Conservation (phyloP, 2,329 filamentous ascomycete genomes). For the Cladophialophora exuberans region DNA sequence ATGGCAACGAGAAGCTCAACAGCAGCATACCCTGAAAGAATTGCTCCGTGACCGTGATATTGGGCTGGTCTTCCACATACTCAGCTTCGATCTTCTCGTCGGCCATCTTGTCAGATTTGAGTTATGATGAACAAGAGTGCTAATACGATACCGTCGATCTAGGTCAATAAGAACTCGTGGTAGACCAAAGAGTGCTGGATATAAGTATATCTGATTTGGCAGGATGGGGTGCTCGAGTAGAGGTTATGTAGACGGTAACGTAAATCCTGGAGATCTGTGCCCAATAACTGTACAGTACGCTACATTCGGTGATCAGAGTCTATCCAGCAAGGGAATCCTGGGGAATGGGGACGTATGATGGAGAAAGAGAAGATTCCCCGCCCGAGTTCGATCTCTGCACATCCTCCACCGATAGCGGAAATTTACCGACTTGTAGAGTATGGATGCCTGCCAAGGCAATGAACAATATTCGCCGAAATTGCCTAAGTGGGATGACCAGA, state of each 20-base stretch:
- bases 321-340: not conserved
- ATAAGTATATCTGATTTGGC: conserved; percentile 1
- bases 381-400: not conserved
- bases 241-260: not conserved
- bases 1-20: not conserved
- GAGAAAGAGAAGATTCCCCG: not conserved
- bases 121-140: not conserved
- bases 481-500: not conserved
- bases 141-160: not conserved
- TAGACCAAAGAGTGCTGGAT: conserved; percentile 6
- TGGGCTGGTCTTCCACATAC: conserved; percentile 14
- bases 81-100: conserved; percentile 15
- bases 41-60: conserved; percentile 14
- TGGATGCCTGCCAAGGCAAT: not conserved
- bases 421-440: too few relatives aligned
- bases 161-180: conserved; percentile 2
- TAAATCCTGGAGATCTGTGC: not conserved
- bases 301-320: too few relatives aligned
- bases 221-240: not conserved
- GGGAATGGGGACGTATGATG: not conserved
- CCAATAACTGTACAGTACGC: too few relatives aligned
- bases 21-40: conserved; percentile 12
- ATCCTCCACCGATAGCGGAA: not conserved
- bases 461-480: not conserved
- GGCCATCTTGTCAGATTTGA: conserved; percentile 14